A percentile compares a stretch with the other conserved stretches of the same genome.
phyloP scores from a whole-genome alignment of 768 basidiomycete species.

The Trametes gibbosa region DNA sequence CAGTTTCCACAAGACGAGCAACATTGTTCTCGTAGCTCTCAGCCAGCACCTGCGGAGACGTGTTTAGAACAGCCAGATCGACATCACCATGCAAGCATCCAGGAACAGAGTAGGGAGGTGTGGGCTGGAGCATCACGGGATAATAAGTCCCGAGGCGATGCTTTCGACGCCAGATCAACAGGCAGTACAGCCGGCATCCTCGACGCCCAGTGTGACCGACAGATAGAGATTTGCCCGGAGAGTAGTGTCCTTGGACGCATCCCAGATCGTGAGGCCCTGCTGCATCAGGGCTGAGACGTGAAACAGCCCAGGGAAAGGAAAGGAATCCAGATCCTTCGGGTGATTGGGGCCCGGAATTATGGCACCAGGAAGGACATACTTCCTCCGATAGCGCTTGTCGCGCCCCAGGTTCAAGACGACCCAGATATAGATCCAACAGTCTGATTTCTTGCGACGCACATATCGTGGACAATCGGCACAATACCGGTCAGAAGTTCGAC shows the following conservation, averaged over 20 bases:
- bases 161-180: slow-evolving; percentile 30
- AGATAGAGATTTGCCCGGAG: not conserved
- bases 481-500: not conserved
- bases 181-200: slow-evolving; percentile 38
- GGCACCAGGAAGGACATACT: slow-evolving; percentile 24
- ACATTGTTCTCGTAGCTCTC: not conserved
- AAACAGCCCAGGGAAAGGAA: slow-evolving; percentile 30
- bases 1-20: slow-evolving; percentile 35
- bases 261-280: slow-evolving; percentile 30
- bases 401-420: slow-evolving; percentile 25
- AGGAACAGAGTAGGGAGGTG: slow-evolving; percentile 14
- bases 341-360: slow-evolving; percentile 33
- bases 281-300: slow-evolving; percentile 29
- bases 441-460: slow-evolving; percentile 21
- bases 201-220: slow-evolving; percentile 36
- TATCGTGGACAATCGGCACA: not conserved
- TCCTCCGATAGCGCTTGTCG: slow-evolving; percentile 30
- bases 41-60: not conserved
- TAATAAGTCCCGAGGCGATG: slow-evolving; percentile 36
- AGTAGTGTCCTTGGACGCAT: slow-evolving; percentile 11
- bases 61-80: not conserved
- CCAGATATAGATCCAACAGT: slow-evolving; percentile 35
- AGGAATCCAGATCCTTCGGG: slow-evolving; percentile 33
- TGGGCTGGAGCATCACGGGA: slow-evolving; percentile 31
- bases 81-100: slow-evolving; percentile 34